These are phyloP conservation scores for Chaetomiaceae sp. DNA, from an alignment of 2,329 filamentous ascomycete genomes.

Conservation along the genomic window DNA sequence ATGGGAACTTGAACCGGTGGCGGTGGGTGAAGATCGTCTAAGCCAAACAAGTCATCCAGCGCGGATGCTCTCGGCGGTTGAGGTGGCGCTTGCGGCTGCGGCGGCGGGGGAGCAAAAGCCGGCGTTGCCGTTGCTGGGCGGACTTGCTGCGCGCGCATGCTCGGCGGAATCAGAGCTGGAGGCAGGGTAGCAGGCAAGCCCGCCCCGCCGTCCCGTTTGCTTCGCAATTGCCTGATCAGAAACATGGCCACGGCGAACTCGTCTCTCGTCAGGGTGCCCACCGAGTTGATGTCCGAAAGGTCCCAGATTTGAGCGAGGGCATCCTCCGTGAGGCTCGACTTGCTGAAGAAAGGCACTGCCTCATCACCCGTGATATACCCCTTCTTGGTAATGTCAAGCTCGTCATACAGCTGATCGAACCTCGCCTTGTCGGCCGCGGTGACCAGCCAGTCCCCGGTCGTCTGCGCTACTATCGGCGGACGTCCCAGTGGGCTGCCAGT, in stretches of 20 bases:
- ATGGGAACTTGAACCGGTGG: constrained; percentile 54
- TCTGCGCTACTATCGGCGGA: constrained; percentile 40
- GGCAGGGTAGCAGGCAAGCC: constrained; percentile 72
- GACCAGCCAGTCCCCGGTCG: constrained; percentile 68
- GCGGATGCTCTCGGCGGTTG: constrained; percentile 66
- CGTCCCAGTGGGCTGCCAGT: constrained; percentile 53
- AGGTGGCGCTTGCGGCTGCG: constrained; percentile 39
- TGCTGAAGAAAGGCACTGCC: constrained; percentile 88
- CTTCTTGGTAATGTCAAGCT: constrained; percentile 71
- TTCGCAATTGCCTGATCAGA: constrained; percentile 83
- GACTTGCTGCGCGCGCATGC: constrained; percentile 59
- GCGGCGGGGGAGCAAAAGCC: constrained; percentile 43
- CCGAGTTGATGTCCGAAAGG: constrained; percentile 85
- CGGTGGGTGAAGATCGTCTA: constrained; percentile 59
- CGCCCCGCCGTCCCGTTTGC: constrained; percentile 54
- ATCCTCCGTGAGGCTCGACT: constrained; percentile 84
- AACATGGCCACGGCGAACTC: constrained; percentile 98
- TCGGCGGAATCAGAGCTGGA: constrained; percentile 76
- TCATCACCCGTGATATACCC: constrained; percentile 91
- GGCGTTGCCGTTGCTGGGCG: constrained; percentile 39
- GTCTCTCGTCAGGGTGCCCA: constrained; percentile 76
- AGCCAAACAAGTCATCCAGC: constrained; percentile 86
- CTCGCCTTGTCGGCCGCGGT: constrained; percentile 75
- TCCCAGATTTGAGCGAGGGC: constrained; percentile 94
- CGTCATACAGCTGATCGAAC: constrained; percentile 81